These are phyloP conservation scores for Ramaria rubella DNA, from an alignment of 768 basidiomycete species.

Conservation along the genomic window DNA sequence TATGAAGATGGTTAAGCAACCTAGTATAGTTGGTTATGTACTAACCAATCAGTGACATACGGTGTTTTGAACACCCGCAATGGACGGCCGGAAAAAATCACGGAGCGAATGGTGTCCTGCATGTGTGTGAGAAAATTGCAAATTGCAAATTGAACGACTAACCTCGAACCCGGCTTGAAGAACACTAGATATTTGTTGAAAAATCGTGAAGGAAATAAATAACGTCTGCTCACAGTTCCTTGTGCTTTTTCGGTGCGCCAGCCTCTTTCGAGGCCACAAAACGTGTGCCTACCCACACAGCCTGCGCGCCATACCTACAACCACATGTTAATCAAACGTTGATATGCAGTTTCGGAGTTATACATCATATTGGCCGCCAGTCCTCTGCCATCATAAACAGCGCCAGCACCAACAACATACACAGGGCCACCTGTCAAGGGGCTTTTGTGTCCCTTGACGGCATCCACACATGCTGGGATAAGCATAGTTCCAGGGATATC, in stretches of 20 bases:
- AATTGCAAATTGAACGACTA: background rate
- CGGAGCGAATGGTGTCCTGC: conserved; percentile 66
- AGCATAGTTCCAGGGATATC: conserved; percentile 78
- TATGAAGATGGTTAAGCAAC: background rate
- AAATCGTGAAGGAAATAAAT: background rate
- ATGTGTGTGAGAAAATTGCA: background rate
- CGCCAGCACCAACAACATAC: conserved; percentile 87
- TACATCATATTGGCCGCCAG: conserved; percentile 83
- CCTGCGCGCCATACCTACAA: conserved; percentile 31
- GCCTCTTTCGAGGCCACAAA: conserved; percentile 84
- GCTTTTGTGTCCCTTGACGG: conserved; percentile 66
- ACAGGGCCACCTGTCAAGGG: conserved; percentile 78
- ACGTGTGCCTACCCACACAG: conserved; percentile 73
- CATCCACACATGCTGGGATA: conserved; percentile 87
- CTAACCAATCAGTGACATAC: conserved; percentile 79
- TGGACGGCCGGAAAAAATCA: conserved; percentile 88
- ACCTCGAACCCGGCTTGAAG: conserved; percentile 59
- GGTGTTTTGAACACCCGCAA: conserved; percentile 78
- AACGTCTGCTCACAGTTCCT: conserved; percentile 44
- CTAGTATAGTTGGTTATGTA: conserved; percentile 9
- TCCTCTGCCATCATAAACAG: conserved; percentile 82
- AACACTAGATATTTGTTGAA: conserved; percentile 22
- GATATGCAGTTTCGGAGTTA: conserved; percentile 77
- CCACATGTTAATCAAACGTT: conserved; percentile 18
- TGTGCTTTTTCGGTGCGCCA: conserved; percentile 76